These are phyloP conservation scores for Candida methanosorbosa DNA, from an alignment of 805 yeast species.

Conservation along the genomic window DNA sequence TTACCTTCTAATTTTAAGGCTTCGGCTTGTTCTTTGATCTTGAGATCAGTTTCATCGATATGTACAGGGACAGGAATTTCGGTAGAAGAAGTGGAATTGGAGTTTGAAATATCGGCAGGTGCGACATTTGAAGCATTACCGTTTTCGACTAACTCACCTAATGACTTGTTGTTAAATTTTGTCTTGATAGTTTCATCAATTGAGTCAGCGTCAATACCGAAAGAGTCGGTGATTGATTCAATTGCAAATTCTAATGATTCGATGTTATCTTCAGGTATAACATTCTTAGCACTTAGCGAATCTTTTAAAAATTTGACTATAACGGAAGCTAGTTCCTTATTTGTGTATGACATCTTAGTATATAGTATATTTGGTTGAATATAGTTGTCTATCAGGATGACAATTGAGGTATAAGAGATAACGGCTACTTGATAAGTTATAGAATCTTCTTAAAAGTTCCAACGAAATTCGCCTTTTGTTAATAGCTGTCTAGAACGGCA, in stretches of 20 bases:
- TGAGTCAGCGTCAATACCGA: slow-evolving; percentile 49
- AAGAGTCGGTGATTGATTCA: slow-evolving; percentile 87
- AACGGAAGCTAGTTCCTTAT: neutral
- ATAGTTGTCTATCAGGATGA: too few relatives aligned
- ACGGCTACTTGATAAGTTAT: too few relatives aligned
- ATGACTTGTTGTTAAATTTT: slow-evolving; percentile 39
- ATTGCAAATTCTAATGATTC: slow-evolving; percentile 93
- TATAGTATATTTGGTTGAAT: too few relatives aligned
- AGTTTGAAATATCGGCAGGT: slow-evolving; percentile 13
- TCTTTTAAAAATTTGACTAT: neutral
- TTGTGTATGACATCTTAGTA: neutral
- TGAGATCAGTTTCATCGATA: slow-evolving; percentile 39
- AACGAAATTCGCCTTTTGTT: too few relatives aligned
- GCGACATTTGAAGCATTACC: slow-evolving; percentile 4
- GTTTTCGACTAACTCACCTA: slow-evolving; percentile 29
- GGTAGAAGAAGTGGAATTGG: slow-evolving; percentile 14
- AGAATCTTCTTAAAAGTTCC: too few relatives aligned
- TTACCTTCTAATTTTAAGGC: slow-evolving; percentile 80
- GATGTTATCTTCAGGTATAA: slow-evolving; percentile 65
- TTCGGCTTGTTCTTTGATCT: slow-evolving; percentile 68
- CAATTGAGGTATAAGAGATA: too few relatives aligned
- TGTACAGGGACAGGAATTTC: slow-evolving; percentile 28
- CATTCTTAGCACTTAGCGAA: slow-evolving; percentile 32
- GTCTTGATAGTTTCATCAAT: slow-evolving; percentile 20
- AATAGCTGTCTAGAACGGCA: too few relatives aligned